Percentiles rank a stretch among this genome's conserved stretches.
Evolutionary conservation across 2,329 filamentous ascomycete genomes (phyloP).

Genomic region (Purpureocillium takamizusanense): DNA sequence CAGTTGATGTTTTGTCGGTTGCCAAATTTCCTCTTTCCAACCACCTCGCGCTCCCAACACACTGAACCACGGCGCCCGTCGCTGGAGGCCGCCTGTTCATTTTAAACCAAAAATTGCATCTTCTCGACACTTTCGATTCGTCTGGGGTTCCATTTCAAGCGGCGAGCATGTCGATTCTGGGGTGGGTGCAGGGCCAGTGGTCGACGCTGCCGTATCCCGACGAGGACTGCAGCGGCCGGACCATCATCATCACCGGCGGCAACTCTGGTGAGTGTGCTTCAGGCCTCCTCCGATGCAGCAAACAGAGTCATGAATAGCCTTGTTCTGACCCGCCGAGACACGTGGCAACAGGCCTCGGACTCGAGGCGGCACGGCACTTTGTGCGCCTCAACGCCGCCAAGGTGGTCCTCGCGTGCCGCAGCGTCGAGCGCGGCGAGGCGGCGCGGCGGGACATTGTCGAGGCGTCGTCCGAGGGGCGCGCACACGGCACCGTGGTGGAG

Average conservation of each 20-base stretch:
- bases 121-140: no score
- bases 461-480: constrained; percentile 13
- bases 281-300: no score
- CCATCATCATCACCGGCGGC: constrained; percentile 32
- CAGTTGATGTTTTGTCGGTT: no score
- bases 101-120: not conserved
- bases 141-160: no score
- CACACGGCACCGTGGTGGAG: constrained; percentile 21
- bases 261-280: constrained; percentile 19
- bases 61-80: no score
- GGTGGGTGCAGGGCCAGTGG: constrained; percentile 10
- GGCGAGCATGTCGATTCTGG: constrained; percentile 3
- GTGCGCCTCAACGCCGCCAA: constrained; percentile 26
- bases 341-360: constrained; percentile 25
- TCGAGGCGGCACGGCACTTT: constrained; percentile 32
- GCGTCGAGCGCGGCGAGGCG: constrained; percentile 27
- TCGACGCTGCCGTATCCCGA: constrained; percentile 18
- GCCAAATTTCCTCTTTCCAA: no score
- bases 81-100: no score
- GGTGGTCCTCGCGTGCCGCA: constrained; percentile 33
- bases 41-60: no score
- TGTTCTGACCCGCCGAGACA: not conserved
- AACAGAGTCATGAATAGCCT: no score
- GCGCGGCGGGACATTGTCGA: constrained; percentile 28
- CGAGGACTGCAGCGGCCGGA: constrained; percentile 23